Percentiles rank a stretch among this genome's conserved stretches.
Evolutionary conservation across 345 rosid genomes (phyloP).

Genomic region (Populus ilicifolia): DNA sequence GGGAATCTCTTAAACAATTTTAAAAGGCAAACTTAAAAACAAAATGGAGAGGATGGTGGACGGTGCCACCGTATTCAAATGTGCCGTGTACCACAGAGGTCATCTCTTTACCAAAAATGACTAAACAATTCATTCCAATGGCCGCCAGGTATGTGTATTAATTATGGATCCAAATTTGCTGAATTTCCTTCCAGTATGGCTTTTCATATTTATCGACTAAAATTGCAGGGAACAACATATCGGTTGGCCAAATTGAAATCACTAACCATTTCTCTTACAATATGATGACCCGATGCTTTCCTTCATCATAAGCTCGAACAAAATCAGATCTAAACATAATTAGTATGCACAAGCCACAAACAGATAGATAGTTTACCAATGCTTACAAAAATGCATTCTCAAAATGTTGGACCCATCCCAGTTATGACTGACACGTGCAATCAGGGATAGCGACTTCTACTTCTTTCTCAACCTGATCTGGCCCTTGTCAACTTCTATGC

Average conservation of each 20-base stretch:
- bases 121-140: background rate
- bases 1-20: no score
- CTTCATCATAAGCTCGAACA: background rate
- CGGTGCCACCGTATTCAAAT: no score
- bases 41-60: no score
- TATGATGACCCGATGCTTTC: background rate
- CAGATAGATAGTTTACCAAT: background rate
- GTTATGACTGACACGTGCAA: constrained; percentile 22
- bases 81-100: no score
- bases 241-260: background rate
- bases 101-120: background rate
- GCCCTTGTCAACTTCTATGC: constrained; percentile 28
- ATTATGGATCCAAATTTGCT: background rate
- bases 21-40: no score
- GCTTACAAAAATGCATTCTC: background rate
- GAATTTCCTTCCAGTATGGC: background rate
- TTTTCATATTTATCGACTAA: background rate
- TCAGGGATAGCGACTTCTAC: constrained; percentile 29
- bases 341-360: background rate
- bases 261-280: background rate
- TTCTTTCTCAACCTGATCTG: constrained; percentile 32
- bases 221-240: background rate
- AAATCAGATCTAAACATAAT: background rate
- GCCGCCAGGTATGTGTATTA: background rate
- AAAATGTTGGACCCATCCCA: background rate